Evolutionary conservation across 2,329 filamentous ascomycete species (phyloP).

Genomic region (Thelonectria blattea): DNA sequence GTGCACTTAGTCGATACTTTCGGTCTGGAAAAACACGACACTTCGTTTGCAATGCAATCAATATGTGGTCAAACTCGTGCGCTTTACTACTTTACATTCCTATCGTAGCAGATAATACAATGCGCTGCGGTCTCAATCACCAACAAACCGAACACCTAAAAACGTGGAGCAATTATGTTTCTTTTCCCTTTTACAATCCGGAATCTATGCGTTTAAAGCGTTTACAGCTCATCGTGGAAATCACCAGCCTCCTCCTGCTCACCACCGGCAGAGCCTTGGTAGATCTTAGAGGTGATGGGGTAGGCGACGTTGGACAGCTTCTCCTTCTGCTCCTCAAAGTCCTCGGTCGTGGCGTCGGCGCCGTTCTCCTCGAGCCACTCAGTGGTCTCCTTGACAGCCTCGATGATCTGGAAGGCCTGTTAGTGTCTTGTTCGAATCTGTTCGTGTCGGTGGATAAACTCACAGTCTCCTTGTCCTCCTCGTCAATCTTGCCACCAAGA

Average conservation of each 20-base stretch:
- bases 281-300: slow-evolving; percentile 98
- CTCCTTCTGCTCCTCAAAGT: slow-evolving; percentile 99
- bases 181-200: slow-evolving; percentile 34
- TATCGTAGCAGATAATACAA: slow-evolving; percentile 27
- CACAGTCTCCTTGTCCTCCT: slow-evolving; percentile 96
- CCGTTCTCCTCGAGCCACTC: slow-evolving; percentile 98
- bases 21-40: background rate
- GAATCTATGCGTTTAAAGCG: slow-evolving; percentile 63
- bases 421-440: slow-evolving; percentile 36
- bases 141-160: slow-evolving; percentile 41
- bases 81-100: slow-evolving; percentile 41
- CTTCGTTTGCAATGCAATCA: background rate
- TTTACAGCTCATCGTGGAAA: slow-evolving; percentile 81
- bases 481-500: slow-evolving; percentile 96
- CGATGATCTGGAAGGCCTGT: slow-evolving; percentile 69
- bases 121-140: slow-evolving; percentile 28
- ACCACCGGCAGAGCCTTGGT: slow-evolving; percentile 69
- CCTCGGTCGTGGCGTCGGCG: slow-evolving; percentile 82
- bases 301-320: slow-evolving; percentile 96
- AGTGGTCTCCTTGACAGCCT: slow-evolving; percentile 94
- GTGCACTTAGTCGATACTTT: background rate
- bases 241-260: slow-evolving; percentile 73
- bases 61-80: slow-evolving; percentile 30
- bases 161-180: slow-evolving; percentile 34
- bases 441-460: slow-evolving; percentile 45